These are phyloP conservation scores for Kazachstania kunashirensis DNA, from an alignment of 805 yeast genomes.

Conservation along the genomic window DNA sequence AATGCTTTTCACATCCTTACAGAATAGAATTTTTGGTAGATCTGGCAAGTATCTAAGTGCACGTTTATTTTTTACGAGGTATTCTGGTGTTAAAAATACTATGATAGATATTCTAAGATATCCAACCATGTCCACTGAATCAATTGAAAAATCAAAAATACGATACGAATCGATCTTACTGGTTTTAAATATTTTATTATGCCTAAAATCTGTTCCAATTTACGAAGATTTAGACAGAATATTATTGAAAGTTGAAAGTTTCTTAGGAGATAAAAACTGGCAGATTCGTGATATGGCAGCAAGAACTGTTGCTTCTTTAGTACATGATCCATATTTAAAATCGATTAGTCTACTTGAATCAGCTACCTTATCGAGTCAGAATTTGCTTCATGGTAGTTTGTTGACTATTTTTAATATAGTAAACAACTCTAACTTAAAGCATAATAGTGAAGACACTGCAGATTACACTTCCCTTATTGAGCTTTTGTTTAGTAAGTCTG, in stretches of 20 bases:
- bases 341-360: slow-evolving; percentile 20
- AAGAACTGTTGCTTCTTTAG: slow-evolving; percentile 47
- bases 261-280: slow-evolving; percentile 56
- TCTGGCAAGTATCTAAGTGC: slow-evolving; percentile 40
- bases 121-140: slow-evolving; percentile 14
- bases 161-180: slow-evolving; percentile 57
- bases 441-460: slow-evolving; percentile 1
- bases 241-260: slow-evolving; percentile 35
- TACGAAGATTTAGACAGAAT: slow-evolving; percentile 46
- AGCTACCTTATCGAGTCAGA: slow-evolving; percentile 29
- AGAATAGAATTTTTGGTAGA: slow-evolving; percentile 69
- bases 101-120: slow-evolving; percentile 37
- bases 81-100: slow-evolving; percentile 40
- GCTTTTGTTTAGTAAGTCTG: background rate
- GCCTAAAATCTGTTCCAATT: slow-evolving; percentile 53
- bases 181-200: slow-evolving; percentile 58
- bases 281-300: slow-evolving; percentile 85
- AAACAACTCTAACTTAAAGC: slow-evolving; percentile 2
- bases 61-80: slow-evolving; percentile 60
- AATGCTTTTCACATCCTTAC: slow-evolving; percentile 82
- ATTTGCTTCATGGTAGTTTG: slow-evolving; percentile 50
- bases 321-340: slow-evolving; percentile 29
- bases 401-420: slow-evolving; percentile 32
- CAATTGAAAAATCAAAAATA: background rate
- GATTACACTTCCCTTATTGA: background rate